Evolutionary conservation across 2,329 filamentous ascomycete genomes (phyloP), one percentile per base, ranked within the genome.

Genomic region (Colletotrichum nymphaeae): DNA sequence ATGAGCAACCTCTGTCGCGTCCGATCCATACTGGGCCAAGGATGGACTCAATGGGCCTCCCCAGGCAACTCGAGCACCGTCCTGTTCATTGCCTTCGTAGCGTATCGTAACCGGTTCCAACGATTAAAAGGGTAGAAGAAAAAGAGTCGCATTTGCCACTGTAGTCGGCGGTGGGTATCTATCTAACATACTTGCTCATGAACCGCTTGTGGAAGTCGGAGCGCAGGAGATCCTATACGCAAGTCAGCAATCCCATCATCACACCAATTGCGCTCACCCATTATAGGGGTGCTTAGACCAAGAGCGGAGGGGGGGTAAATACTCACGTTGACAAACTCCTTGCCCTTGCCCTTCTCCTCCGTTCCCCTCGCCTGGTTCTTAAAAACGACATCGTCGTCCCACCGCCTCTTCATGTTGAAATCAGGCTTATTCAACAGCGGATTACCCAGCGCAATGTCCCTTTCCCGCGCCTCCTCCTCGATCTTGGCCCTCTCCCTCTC

Each of bases 301-400:
- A 19, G 37, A 59, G 49, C 60, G 53, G 37, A 57, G 59, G 60
- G 52, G 24, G 32, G n/a, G 7, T 22, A 1, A 69, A 72, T 46
- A 86, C 92, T 85, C 82, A 94, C 95, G 81, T 99, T 99, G 83
- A 99, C 95, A 85, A 99, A 99, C 83, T 98, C 95, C 86, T 96
- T 97, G 84, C 89, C 91, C 86, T 95, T 91, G 75, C 93, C 92
- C 86, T 93, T 95, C 75, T 98, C 95, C 80, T 98, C 96, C 0
- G 95, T 98, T 9, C 96, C 97, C 72, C 97, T 90, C 42, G 96
- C 97, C 85, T 99, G 97, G 83, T 99, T 99, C 87, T 98, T 98
- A 86, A 99, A 99, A 3, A 99, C 95, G 14, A 99, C 97, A 81
- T 99, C 97, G 79, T 99, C 97, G 78, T 99, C 97, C 97, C 97